Evolutionary conservation across 2,329 filamentous ascomycete genomes (phyloP), one percentile per base, ranked within the genome.

Genomic region (Sporothrix phasma): DNA sequence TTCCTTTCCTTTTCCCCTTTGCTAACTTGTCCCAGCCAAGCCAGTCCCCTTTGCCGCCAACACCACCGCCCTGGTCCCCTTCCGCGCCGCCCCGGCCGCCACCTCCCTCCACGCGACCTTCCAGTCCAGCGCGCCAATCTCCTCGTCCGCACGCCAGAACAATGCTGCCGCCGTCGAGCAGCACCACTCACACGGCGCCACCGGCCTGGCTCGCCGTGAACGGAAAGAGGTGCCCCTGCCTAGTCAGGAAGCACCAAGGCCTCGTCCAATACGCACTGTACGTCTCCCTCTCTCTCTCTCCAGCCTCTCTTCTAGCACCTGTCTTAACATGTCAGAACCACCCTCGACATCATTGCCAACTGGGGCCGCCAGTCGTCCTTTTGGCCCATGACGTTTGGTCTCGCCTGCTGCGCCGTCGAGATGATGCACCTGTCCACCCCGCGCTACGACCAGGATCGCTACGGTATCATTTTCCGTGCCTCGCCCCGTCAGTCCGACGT

Each of bases 351-450:
- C 72, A 82, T 94, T 67, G 79, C 88, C 76, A 93, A 92, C 79
- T 95, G 90, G 90, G 88, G 85, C 43, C 86, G 90, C 60, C 89
- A 94, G 77, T 85, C 87, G 63, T 95, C 90, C 17, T 80, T 94
- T 61, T 95, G 90, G 90, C 90, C 90, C 69, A 87, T 95, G 83
- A 92, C 88, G 59, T 95, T 95, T 74, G 90, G 88, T 61, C 87
- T 94, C 58, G 90, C 90, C 72, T 95, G 90, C 82, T 95, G 90
- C 76, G 90, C 88, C 76, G 79, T 95, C 73, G 90, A 95, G 75
- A 95, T 95, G 90, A 95, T 95, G 90, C 89, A 92, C 75, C 81
- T 91, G 22, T 94, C 90, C 37, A 91, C 89, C 66, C 90, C 90
- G 15, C 88, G 90, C 41, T 94, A 95, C 83, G 90, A 95, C 72